Base-by-base conservation (phyloP, 2,329 filamentous ascomycete species). In the Truncatella angustata region DNA sequence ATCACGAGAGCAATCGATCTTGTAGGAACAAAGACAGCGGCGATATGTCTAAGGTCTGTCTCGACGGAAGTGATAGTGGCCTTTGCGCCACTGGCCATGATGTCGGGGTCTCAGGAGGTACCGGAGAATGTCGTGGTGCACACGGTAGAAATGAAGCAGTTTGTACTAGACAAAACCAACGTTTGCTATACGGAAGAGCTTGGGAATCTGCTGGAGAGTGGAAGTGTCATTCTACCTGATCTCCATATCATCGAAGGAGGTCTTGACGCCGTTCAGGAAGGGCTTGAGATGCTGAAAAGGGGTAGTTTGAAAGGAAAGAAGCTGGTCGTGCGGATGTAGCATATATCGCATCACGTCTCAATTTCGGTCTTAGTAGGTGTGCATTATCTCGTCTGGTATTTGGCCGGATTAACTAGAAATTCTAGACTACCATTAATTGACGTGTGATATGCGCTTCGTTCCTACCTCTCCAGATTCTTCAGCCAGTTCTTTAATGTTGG, bases 61-160 rank as follows among this genome's bases (percentile, higher is more conserved):
- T 65, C 66, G 5, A 62, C 52, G 24, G 48, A 43, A 1, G 14
- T 47, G 14, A 54, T 57, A 4, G 61, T 63, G 4, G 54, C 60
- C 10, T 68, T 72, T 52, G 67, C 66, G 4, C 69, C 69, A 3
- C 56, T 73, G 30, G 68, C 70, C 1, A 67, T 71, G 62, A 66
- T 71, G 58, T 58, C 60, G 5, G 39, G 23, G 5, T 57, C 60
- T 2, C 54, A 62, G 12, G 47, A 46, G 5, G 51, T 67, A 5
- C 65, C 66, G 2, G 55, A 56, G 6, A 67, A 70, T 36, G 62
- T 70, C 3, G 52, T 47, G 4, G 62, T 69, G 11, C 61, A 67
- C 50, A 70, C 65, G 3, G 66, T 72, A 7, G 70, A 72, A 61
- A 72, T 72, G 68, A 72, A 71, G 55, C 60, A 63, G 48, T 72